Evolutionary conservation across 2,329 filamentous ascomycete species (phyloP).

Genomic region (Trichothecium roseum): DNA sequence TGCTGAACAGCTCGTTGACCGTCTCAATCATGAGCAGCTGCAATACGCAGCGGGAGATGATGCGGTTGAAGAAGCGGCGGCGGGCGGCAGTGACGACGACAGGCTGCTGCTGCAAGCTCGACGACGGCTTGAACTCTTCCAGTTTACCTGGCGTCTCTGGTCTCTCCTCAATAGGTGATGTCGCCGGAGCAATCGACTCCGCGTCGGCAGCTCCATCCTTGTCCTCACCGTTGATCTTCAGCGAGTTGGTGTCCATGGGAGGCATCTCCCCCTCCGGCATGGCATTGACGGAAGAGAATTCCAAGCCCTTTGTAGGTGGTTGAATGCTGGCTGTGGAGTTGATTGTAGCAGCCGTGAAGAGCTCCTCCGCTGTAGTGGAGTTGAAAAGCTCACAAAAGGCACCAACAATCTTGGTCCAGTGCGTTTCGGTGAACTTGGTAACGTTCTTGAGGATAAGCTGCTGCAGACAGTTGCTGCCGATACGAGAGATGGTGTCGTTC

Average conservation of each 20-base stretch:
- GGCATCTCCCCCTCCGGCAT: slow-evolving; percentile 24
- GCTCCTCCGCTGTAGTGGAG: slow-evolving; percentile 83
- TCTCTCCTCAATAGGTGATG: slow-evolving; percentile 16
- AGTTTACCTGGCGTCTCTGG: slow-evolving; percentile 37
- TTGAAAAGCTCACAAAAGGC: slow-evolving; percentile 95
- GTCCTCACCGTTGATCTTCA: slow-evolving; percentile 34
- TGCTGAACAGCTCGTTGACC: slow-evolving; percentile 96
- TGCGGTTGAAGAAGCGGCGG: slow-evolving; percentile 94
- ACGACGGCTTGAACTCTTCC: slow-evolving; percentile 79
- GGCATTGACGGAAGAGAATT: slow-evolving; percentile 31
- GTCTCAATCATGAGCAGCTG: slow-evolving; percentile 99
- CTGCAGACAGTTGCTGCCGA: slow-evolving; percentile 96
- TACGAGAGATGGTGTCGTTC: slow-evolving; percentile 95
- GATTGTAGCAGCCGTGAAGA: slow-evolving; percentile 74
- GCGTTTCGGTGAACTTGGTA: slow-evolving; percentile 72
- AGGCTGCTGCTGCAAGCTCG: slow-evolving; percentile 72
- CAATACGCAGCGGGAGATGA: slow-evolving; percentile 95
- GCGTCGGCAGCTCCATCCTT: slow-evolving; percentile 33
- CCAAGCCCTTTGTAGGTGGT: slow-evolving; percentile 39
- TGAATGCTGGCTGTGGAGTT: slow-evolving; percentile 41
- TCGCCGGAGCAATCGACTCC: slow-evolving; percentile 20
- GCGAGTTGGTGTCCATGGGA: slow-evolving; percentile 40
- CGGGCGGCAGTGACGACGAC: slow-evolving; percentile 88
- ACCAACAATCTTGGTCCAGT: slow-evolving; percentile 92
- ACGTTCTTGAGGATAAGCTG: slow-evolving; percentile 96